Percentiles rank a stretch among this genome's conserved stretches.
phyloP scores from a whole-genome alignment of 345 rosid genomes.

The Erucastrum elatum region DNA sequence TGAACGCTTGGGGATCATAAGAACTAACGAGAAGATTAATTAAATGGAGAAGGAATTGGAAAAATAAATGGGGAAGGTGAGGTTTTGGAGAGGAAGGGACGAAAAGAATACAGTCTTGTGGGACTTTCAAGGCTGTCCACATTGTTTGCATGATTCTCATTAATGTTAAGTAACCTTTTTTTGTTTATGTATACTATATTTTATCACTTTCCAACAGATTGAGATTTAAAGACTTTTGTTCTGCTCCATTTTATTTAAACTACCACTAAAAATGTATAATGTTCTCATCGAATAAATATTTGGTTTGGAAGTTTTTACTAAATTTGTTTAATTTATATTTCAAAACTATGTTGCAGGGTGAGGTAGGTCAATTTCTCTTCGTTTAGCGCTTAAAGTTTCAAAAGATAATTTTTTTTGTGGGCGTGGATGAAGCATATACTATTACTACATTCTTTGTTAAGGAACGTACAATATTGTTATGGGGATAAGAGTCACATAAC shows the following conservation, averaged over 20 bases:
- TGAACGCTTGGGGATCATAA: background rate
- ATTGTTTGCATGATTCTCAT: conserved; percentile 2
- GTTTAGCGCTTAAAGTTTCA: too few relatives aligned
- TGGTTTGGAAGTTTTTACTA: background rate
- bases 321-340: too few relatives aligned
- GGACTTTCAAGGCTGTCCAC: background rate
- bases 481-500: background rate
- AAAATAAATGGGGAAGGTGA: background rate
- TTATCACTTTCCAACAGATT: background rate
- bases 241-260: background rate
- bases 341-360: too few relatives aligned
- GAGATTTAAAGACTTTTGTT: background rate
- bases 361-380: too few relatives aligned
- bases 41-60: background rate
- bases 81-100: background rate
- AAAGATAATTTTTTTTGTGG: background rate
- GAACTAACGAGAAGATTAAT: background rate
- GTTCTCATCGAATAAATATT: background rate
- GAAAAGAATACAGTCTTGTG: background rate
- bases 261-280: too few relatives aligned
- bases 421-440: background rate
- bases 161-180: background rate
- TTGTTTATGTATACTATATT: background rate
- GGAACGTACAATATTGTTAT: too few relatives aligned
- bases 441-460: background rate